phyloP scores from a whole-genome alignment of 2,329 filamentous ascomycete genomes.

The Colletotrichum sp. region DNA sequence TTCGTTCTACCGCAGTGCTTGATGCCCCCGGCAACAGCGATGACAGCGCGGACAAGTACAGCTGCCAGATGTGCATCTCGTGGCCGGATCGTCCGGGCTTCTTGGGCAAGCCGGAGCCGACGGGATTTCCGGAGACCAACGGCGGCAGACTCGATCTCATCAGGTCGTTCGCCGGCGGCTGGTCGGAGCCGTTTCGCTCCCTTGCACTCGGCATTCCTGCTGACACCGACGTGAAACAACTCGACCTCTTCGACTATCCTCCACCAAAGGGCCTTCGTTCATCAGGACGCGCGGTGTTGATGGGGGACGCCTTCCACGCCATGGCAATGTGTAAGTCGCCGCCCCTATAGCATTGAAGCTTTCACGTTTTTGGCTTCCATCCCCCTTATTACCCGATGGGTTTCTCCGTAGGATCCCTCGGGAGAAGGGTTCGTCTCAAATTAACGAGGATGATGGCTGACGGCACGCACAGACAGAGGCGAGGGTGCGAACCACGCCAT shows the following conservation, averaged over 20 bases:
- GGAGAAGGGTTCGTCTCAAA: background rate
- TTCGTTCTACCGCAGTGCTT: conserved; percentile 39
- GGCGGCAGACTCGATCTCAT: conserved; percentile 46
- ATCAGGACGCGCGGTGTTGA: conserved; percentile 46
- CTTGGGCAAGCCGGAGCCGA: conserved; percentile 29
- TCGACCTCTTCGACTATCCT: conserved; percentile 54
- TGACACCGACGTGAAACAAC: conserved; percentile 45
- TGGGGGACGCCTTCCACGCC: conserved; percentile 61
- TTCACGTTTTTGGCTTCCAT: background rate
- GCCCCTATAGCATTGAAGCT: background rate
- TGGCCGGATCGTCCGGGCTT: conserved; percentile 50
- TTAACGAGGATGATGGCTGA: background rate
- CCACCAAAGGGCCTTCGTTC: conserved; percentile 40
- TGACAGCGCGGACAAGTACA: conserved; percentile 36
- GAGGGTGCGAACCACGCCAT: conserved; percentile 65
- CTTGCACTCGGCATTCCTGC: conserved; percentile 45
- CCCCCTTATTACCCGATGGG: background rate
- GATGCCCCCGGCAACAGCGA: conserved; percentile 50
- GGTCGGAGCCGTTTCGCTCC: conserved; percentile 54
- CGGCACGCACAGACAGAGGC: conserved; percentile 49
- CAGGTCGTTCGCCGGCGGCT: conserved; percentile 46
- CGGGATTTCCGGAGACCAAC: conserved; percentile 45
- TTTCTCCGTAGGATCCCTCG: background rate
- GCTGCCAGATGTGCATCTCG: conserved; percentile 55
- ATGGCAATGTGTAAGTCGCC: conserved; percentile 63